A percentile compares a stretch with the other conserved stretches of the same genome.
phyloP scores from a whole-genome alignment of 2,329 filamentous ascomycete species.

The Chaetomiaceae sp. region DNA sequence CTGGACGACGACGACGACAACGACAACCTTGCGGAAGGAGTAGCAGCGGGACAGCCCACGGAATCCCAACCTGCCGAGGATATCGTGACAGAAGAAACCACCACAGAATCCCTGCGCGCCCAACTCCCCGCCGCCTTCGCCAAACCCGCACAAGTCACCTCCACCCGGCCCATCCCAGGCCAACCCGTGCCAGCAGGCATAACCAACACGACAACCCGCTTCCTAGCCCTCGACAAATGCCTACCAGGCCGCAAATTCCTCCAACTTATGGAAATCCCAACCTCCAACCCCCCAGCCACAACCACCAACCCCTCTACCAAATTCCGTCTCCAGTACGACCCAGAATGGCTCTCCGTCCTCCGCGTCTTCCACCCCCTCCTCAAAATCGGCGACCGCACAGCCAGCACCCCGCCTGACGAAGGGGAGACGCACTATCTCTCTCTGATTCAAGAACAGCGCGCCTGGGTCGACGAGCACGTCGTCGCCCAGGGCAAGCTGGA shows the following conservation, averaged over 20 bases:
- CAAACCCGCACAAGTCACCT: slow-evolving; percentile 30
- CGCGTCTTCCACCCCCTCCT: slow-evolving; percentile 70
- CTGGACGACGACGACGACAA: slow-evolving; percentile 17
- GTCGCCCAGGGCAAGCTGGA: slow-evolving; percentile 56
- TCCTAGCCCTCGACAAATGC: slow-evolving; percentile 90
- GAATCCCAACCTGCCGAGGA: background rate
- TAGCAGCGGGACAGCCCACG: slow-evolving; percentile 9
- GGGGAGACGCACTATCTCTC: slow-evolving; percentile 65
- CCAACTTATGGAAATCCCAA: slow-evolving; percentile 63
- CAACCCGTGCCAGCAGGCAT: slow-evolving; percentile 68
- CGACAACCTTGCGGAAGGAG: background rate
- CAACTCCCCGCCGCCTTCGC: slow-evolving; percentile 75
- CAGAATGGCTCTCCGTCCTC: slow-evolving; percentile 92
- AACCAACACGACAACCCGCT: slow-evolving; percentile 72
- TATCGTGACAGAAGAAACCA: slow-evolving; percentile 19
- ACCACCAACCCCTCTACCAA: slow-evolving; percentile 19
- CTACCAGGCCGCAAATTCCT: slow-evolving; percentile 75
- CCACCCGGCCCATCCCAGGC: slow-evolving; percentile 42
- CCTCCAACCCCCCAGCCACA: slow-evolving; percentile 32
- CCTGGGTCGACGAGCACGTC: slow-evolving; percentile 79
- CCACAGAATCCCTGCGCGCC: slow-evolving; percentile 55
- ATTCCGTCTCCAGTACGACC: slow-evolving; percentile 68
- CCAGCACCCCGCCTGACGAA: slow-evolving; percentile 52
- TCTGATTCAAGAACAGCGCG: slow-evolving; percentile 63
- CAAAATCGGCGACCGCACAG: slow-evolving; percentile 55